Evolutionary conservation across 2,329 filamentous ascomycete species (phyloP).

Genomic region (Boeremia exigua): DNA sequence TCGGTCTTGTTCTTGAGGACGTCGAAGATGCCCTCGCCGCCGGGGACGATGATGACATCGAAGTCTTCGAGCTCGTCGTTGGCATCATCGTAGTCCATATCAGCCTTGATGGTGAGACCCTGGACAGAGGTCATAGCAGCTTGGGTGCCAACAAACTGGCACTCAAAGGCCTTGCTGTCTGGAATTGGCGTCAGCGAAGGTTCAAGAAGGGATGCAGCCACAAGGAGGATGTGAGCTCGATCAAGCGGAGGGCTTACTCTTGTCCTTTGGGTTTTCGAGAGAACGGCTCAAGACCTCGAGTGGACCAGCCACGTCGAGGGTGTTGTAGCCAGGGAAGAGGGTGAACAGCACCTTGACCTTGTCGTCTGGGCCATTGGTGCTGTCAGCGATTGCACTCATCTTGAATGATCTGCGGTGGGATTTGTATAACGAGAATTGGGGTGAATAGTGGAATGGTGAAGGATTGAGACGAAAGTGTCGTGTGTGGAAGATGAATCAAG

Average conservation of each 20-base stretch:
- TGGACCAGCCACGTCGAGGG: constrained; percentile 63
- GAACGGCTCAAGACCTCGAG: constrained; percentile 64
- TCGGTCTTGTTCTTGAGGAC: constrained; percentile 70
- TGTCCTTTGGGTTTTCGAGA: constrained; percentile 60
- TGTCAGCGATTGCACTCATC: constrained; percentile 50
- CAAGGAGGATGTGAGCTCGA: not conserved
- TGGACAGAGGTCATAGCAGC: constrained; percentile 61
- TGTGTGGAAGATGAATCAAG: constrained; percentile 21
- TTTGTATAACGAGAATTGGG: constrained; percentile 23
- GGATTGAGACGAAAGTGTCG: constrained; percentile 25
- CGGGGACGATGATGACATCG: constrained; percentile 79
- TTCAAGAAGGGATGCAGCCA: constrained; percentile 2
- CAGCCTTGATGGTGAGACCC: constrained; percentile 73
- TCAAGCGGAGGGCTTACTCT: constrained; percentile 46
- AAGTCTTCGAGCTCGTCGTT: constrained; percentile 75
- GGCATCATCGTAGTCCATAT: constrained; percentile 80
- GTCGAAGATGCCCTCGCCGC: constrained; percentile 67
- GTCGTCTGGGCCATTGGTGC: constrained; percentile 56
- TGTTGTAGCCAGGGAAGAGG: constrained; percentile 63
- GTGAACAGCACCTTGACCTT: constrained; percentile 68
- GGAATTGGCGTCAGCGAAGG: constrained; percentile 28
- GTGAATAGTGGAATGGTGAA: constrained; percentile 26
- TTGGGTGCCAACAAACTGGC: constrained; percentile 57
- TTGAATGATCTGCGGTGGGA: constrained; percentile 33
- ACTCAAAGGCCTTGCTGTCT: constrained; percentile 62